Base-by-base conservation (phyloP, 345 rosid genomes). In the Erucastrum elatum region DNA sequence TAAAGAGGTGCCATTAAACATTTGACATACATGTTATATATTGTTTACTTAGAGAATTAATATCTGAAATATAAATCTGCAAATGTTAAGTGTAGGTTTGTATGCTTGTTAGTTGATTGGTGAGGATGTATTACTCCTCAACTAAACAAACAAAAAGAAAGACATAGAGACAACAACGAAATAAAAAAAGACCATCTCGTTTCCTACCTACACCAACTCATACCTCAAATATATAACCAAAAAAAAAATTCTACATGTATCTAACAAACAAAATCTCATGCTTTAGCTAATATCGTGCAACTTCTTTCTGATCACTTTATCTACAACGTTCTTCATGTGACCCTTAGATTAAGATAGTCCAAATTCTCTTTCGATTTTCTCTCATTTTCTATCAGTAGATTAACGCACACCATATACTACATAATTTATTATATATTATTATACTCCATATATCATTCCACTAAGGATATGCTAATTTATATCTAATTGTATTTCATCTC, bases 261-360 rank as follows among this genome's bases (percentile, higher is more conserved):
- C n/a, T 11, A 44, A 44, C 51, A 26, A 26, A 44, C 12, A 15
- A 3, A 75, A 6, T 75, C 15, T 67, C 60, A 67, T 75, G 78
- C 33, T 13, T 65, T 35, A 53, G 37, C 61, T 44, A 61, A 25
- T 12, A 61, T 76, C 12, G 30, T 61, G 64, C 70, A 70, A 69
- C 27, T 61, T 33, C 10, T 62, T 46, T 71, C 60, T 56, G 13
- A 77, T 70, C 68, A 70, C 76, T 77, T 77, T 64, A 71, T 53
- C 66, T 77, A 15, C 71, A 77, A 77, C 60, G 46, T 77, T 77
- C 76, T 71, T 55, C 15, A 64, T 77, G 81, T 77, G 81, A 59
- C 71, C 81, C 53, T 63, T 8, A 55, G 46, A 2, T 46, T 26
- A 55, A 35, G 6, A 53, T 35, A 51, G 21, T 64, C 62, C 27